Percentiles rank a stretch among this genome's conserved stretches.
These are phyloP conservation scores for Chytriomyces sp. DNA, from an alignment of 192 early-diverging fungal species.

Conservation along the genomic window DNA sequence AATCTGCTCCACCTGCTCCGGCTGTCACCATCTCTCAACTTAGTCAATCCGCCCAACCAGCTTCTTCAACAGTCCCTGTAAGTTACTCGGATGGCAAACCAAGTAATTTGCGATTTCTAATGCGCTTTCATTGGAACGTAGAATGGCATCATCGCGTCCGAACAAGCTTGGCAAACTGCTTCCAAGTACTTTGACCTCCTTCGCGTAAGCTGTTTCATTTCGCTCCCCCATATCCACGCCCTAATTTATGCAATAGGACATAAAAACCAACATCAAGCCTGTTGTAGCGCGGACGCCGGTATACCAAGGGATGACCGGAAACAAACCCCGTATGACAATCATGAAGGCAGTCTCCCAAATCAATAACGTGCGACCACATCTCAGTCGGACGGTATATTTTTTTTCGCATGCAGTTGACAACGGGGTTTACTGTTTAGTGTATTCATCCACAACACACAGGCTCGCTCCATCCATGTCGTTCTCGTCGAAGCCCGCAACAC, in stretches of 20 bases:
- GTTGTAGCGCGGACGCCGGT: neutral
- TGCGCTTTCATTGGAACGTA: neutral
- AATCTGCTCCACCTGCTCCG: no score
- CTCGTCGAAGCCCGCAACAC: neutral
- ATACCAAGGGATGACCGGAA: neutral
- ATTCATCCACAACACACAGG: neutral
- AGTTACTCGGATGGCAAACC: neutral
- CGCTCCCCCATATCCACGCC: neutral
- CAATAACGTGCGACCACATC: neutral
- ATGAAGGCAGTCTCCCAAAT: slow-evolving; percentile 5
- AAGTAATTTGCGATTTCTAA: neutral
- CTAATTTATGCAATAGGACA: neutral
- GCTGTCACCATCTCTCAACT: no score
- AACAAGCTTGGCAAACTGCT: slow-evolving; percentile 29
- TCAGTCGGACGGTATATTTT: neutral
- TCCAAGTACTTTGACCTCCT: slow-evolving; percentile 7
- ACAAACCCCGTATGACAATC: neutral
- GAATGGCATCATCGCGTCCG: slow-evolving; percentile 1
- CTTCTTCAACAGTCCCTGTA: neutral
- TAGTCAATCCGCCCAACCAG: no score
- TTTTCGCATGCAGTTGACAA: neutral
- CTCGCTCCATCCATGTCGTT: neutral
- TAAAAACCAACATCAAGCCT: slow-evolving; percentile 36
- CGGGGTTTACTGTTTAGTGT: neutral
- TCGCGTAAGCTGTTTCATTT: neutral